A percentile compares a stretch with the other conserved stretches of the same genome.
These are phyloP conservation scores for Ustilago cynodontis DNA, from an alignment of 1,284 basidiomycete genomes.

Conservation along the genomic window DNA sequence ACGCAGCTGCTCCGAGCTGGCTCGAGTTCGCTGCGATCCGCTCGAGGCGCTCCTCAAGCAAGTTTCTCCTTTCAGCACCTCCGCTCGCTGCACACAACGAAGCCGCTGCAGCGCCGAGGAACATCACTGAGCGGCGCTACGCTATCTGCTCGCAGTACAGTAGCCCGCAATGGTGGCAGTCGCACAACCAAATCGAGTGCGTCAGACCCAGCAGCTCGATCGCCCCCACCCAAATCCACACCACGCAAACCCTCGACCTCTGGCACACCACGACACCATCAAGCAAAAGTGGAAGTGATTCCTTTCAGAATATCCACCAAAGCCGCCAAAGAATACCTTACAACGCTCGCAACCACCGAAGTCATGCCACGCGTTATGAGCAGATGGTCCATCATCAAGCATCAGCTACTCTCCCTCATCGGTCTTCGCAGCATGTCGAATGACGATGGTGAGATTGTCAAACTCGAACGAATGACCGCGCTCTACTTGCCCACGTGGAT, in stretches of 20 bases:
- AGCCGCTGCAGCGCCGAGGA: conserved; percentile 8
- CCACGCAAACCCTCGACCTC: not conserved
- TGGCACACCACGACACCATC: conserved; percentile 25
- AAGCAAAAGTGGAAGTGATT: conserved; percentile 47
- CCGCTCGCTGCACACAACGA: conserved; percentile 15
- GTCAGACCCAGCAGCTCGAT: conserved; percentile 12
- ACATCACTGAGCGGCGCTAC: not conserved
- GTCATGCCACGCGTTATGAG: conserved; percentile 33
- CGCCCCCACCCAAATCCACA: not conserved
- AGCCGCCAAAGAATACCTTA: conserved; percentile 28
- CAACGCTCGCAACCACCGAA: conserved; percentile 24
- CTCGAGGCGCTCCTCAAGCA: not conserved
- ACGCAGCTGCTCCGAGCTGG: conserved; percentile 5
- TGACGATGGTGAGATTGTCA: conserved; percentile 24
- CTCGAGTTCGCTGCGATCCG: conserved; percentile 7
- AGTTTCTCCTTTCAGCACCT: not conserved
- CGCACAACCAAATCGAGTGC: not conserved
- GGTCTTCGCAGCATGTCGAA: conserved; percentile 19
- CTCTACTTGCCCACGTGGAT: conserved; percentile 52
- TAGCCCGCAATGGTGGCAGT: not conserved
- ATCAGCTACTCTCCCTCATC: conserved; percentile 25
- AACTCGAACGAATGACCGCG: conserved; percentile 33
- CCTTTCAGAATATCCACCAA: conserved; percentile 38
- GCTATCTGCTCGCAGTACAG: conserved; percentile 7
- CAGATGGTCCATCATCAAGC: conserved; percentile 25